Base-by-base conservation (phyloP, 495 filamentous ascomycete genomes). In the Xylona heveae region DNA sequence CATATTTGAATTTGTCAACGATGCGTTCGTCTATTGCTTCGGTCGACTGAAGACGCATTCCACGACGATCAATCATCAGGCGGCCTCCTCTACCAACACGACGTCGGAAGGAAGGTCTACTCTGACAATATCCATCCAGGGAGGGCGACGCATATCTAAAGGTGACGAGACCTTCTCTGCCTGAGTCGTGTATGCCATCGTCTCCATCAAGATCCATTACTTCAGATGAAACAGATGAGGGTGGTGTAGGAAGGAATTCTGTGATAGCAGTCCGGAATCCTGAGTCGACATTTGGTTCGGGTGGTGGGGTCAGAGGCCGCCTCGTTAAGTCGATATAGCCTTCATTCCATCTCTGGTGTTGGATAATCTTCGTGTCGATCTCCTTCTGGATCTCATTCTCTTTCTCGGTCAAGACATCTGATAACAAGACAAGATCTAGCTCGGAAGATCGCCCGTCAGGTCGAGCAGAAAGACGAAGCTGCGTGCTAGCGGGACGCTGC, bases 301-400 rank as follows among this genome's bases (percentile, higher is more conserved):
- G 50, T 9, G 71, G 67, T 17, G 78, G 83, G 26, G 78, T 76
- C 20, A 90, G 59, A 20, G 84, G 83, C 30, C 73, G 71, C 44
- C 67, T 64, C 28, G 85, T 94, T 43, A 78, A 51, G 50, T 95
- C 88, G 31, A 82, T 59, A 57, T 75, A 80, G 37, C 73, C 71
- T 45, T 69, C 58, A 57, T 90, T 91, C 79, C 81, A 90, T 43
- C 74, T 72, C 42, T 71, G 66, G 54, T 92, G 83, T 52, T 81
- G 77, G 41, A 69, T 54, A 39, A 81, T 65, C 51, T 83, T 81
- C 41, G 67, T 58, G 42, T 83, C 75, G 45, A 93, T 78, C 43
- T 81, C 77, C 45, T 57, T 55, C 36, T 72, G 58, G 38, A 91
- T 71, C 29, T 71, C 63, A 40, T 78, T 81, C 44, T 88, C 75